A percentile compares a stretch with the other conserved stretches of the same genome.
Evolutionary conservation across 1,284 basidiomycete species (phyloP).

Genomic region (Ustilago lituana): DNA sequence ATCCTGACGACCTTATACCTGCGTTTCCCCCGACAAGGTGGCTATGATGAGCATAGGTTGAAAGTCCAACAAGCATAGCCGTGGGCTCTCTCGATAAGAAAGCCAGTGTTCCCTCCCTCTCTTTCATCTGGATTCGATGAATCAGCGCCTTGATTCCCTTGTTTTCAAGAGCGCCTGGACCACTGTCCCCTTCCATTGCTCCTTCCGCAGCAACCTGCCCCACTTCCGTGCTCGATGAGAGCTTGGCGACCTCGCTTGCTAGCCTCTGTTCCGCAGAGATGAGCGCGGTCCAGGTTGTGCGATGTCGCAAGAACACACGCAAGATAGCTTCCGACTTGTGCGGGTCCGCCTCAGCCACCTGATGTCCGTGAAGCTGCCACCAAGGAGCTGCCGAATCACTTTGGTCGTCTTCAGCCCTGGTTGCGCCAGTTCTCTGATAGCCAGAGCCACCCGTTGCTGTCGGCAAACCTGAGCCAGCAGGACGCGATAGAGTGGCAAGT

Average conservation of each 20-base stretch:
- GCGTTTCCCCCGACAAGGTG: neutral
- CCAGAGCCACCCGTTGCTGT: too few relatives aligned
- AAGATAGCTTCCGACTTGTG: conserved; percentile 20
- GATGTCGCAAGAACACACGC: conserved; percentile 24
- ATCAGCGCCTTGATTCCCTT: conserved; percentile 24
- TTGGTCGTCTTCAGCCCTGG: neutral
- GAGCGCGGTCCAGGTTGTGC: conserved; percentile 28
- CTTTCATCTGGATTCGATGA: conserved; percentile 21
- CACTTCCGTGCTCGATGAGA: conserved; percentile 9
- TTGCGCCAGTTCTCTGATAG: neutral
- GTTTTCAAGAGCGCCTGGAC: neutral
- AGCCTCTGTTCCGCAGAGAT: conserved; percentile 39
- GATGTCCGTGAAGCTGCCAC: conserved; percentile 4
- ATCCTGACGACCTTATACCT: neutral
- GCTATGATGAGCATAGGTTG: neutral
- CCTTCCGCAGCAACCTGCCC: neutral
- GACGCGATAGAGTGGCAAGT: neutral
- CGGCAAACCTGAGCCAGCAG: too few relatives aligned
- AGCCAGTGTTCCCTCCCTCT: conserved; percentile 11
- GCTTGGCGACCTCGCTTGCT: conserved; percentile 25
- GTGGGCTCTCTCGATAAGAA: neutral
- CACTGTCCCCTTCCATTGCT: neutral
- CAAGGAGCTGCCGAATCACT: neutral
- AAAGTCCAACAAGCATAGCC: neutral
- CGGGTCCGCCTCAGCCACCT: conserved; percentile 13